phyloP scores from a whole-genome alignment of 345 rosid genomes.

The Euphorbia tirucalli region DNA sequence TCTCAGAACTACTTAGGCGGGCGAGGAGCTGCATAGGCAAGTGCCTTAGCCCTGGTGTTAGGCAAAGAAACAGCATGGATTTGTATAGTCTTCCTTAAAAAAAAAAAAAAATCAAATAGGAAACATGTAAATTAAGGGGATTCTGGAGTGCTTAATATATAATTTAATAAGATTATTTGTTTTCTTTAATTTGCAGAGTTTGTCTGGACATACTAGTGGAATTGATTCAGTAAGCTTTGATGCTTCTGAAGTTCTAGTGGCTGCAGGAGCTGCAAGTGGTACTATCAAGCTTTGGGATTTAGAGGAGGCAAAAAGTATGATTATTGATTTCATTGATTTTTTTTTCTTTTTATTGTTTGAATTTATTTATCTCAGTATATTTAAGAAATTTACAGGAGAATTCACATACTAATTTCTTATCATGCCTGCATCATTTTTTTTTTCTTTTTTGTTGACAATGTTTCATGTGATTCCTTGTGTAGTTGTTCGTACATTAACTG shows the following conservation, averaged over 20 bases:
- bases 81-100: not conserved
- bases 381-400: not conserved
- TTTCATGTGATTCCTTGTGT: slow-evolving; percentile 21
- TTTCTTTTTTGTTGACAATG: slow-evolving; percentile 2
- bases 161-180: not conserved
- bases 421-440: slow-evolving; percentile 6
- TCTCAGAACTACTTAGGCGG: too few species aligned
- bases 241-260: slow-evolving; percentile 87
- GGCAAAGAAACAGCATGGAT: not conserved
- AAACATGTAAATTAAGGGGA: too few species aligned
- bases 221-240: slow-evolving; percentile 95
- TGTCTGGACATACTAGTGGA: slow-evolving; percentile 94
- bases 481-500: slow-evolving; percentile 95
- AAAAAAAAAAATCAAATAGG: not conserved
- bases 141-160: not conserved
- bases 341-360: not conserved
- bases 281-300: slow-evolving; percentile 97
- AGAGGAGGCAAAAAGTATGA: slow-evolving; percentile 95
- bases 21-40: too few species aligned
- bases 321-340: slow-evolving; percentile 14
- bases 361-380: not conserved
- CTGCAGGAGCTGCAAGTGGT: slow-evolving; percentile 99
- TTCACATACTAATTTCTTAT: not conserved
- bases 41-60: not conserved
- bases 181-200: slow-evolving; percentile 64